Base-by-base conservation (phyloP, 148 eudicot genomes). In the Euryodendron excelsum region DNA sequence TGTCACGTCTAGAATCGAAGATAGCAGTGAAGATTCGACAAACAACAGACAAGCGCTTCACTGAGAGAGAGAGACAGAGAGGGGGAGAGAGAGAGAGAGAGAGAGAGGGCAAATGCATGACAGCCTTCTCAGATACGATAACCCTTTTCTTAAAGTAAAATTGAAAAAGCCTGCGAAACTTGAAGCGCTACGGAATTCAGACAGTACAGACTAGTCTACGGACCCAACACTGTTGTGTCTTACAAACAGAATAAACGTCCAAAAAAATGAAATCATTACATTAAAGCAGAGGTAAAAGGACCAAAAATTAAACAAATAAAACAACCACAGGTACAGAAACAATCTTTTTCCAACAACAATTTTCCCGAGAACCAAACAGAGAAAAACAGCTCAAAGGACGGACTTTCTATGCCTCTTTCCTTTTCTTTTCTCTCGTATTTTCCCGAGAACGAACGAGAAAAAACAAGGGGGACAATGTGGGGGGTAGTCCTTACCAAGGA, bases 111-210 rank as follows among this genome's bases (percentile, higher is more conserved):
- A 52, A 52, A 2, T 13, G 21, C 25, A 36, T 13, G n/a, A 36
- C n/a, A n/a, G 48, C 48, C 28, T 39, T 67, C 71, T 3, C 45
- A 61, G 71, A 67, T 37, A n/a, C 52, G 53, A 67, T 52, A 17
- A 6, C 11, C 8, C 13, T 14, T 52, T 52, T 52, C 7, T 14
- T 3, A n/a, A n/a, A 67, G 44, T 39, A 27, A 45, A 20, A 37
- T 67, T 3, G 3, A 67, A n/a, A 67, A 67, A 67, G 72, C 72
- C 72, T 68, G 72, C 25, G 17, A 69, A 69, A 23, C 50, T 27
- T 69, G 72, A 69, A n/a, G n/a, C n/a, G n/a, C n/a, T n/a, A n/a
- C n/a, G n/a, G n/a, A n/a, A n/a, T n/a, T 23, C 8, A 28, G 18
- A 67, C 28, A n/a, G n/a, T n/a, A n/a, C n/a, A n/a, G n/a, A n/a